phyloP scores from a whole-genome alignment of 441 rosid genomes.

The Jatropha podagrica region DNA sequence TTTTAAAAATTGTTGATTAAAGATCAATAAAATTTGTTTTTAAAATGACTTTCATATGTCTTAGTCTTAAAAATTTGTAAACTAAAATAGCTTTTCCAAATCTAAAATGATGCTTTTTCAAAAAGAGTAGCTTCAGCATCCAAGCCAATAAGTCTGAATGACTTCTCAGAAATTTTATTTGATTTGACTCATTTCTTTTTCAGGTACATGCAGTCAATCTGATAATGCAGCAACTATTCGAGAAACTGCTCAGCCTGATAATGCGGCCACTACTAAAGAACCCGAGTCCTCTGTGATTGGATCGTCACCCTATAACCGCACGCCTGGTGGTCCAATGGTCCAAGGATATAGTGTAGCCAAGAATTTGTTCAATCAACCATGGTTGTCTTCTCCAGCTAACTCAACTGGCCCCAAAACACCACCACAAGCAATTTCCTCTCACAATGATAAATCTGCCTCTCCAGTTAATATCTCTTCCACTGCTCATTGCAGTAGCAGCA shows the following conservation, averaged over 20 bases:
- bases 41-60: too few species aligned
- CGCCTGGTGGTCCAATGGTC: slow-evolving; percentile 22
- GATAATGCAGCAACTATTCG: slow-evolving; percentile 22
- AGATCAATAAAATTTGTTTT: too few species aligned
- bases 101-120: too few species aligned
- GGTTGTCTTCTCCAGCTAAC: slow-evolving; percentile 35
- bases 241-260: slow-evolving; percentile 29
- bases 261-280: slow-evolving; percentile 21
- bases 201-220: slow-evolving; percentile 30
- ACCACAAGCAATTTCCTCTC: slow-evolving; percentile 46
- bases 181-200: neutral
- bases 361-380: slow-evolving; percentile 58
- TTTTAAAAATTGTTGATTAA: too few species aligned
- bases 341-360: slow-evolving; percentile 56
- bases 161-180: slow-evolving; percentile 5
- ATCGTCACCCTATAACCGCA: slow-evolving; percentile 21
- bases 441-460: slow-evolving; percentile 39
- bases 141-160: neutral
- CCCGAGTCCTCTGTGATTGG: slow-evolving; percentile 27
- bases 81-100: too few species aligned
- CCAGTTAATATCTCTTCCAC: slow-evolving; percentile 31
- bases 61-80: too few species aligned
- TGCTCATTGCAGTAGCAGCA: slow-evolving; percentile 36
- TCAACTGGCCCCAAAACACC: slow-evolving; percentile 65
- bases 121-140: too few species aligned